phyloP scores from a whole-genome alignment of 225 moss, liverwort and hornwort genomes.

The Antitrichia curtipendula region DNA sequence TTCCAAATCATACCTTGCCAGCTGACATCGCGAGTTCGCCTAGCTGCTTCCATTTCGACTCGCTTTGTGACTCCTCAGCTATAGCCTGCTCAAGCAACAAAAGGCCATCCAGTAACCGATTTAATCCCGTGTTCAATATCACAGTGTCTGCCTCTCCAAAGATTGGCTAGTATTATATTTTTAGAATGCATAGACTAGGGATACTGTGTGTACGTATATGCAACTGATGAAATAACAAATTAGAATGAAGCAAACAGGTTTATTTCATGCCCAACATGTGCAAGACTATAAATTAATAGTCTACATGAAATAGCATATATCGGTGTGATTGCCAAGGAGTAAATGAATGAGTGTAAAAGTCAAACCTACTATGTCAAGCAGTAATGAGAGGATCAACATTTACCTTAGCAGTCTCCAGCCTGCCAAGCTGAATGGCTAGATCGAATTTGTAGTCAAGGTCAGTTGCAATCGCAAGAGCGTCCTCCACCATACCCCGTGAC shows the following conservation, averaged over 20 bases:
- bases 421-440: constrained; percentile 83
- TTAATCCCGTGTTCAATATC: background rate
- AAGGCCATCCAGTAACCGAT: background rate
- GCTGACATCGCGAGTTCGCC: constrained; percentile 90
- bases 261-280: background rate
- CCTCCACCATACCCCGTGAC: constrained; percentile 88
- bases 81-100: constrained; percentile 36
- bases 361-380: background rate
- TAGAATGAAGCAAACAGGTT: background rate
- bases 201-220: background rate
- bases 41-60: constrained; percentile 97
- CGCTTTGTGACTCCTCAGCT: constrained; percentile 85
- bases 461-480: constrained; percentile 75
- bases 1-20: constrained; percentile 48
- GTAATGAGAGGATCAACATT: background rate
- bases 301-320: background rate
- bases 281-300: background rate
- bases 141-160: background rate
- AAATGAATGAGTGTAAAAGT: background rate
- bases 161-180: background rate
- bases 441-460: constrained; percentile 95
- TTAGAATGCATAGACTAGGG: background rate
- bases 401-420: constrained; percentile 80
- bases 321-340: background rate
- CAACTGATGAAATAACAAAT: background rate